Conservation (phyloP, 352 stramenopile species). For the Phytophthora tentaculata region DNA sequence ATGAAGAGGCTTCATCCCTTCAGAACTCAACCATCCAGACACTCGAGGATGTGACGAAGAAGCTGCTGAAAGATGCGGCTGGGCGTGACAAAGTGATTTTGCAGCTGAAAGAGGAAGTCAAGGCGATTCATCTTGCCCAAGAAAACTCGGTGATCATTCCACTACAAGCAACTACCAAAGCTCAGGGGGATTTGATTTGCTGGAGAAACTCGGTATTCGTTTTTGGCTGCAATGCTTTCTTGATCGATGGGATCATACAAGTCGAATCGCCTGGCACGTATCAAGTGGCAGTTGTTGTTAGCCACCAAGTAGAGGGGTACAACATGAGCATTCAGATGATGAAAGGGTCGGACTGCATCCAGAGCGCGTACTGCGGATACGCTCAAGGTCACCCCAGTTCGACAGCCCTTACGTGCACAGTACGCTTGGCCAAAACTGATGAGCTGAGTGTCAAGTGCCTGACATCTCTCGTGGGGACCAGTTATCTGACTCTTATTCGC, state of each 20-base stretch:
- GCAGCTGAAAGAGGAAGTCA: conserved; percentile 7
- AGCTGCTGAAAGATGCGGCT: neutral
- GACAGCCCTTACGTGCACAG: conserved; percentile 1
- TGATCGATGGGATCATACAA: conserved; percentile 1
- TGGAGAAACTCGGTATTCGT: conserved; percentile 5
- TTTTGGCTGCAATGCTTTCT: neutral
- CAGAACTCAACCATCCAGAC: neutral
- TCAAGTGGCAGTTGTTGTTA: conserved; percentile 18
- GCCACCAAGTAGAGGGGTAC: neutral
- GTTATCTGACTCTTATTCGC: conserved; percentile 12
- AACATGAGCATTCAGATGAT: conserved; percentile 11
- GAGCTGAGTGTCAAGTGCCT: conserved; percentile 3
- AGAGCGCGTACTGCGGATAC: conserved; percentile 3
- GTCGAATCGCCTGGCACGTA: conserved; percentile 4
- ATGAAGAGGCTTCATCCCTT: neutral
- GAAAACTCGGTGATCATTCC: neutral
- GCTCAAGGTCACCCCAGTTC: conserved; percentile 1
- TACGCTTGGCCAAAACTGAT: neutral
- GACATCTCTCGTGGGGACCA: neutral
- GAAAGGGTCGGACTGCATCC: conserved; percentile 18
- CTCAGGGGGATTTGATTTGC: neutral
- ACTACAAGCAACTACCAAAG: conserved; percentile 6
- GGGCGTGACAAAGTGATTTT: neutral
- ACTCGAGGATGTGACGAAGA: conserved; percentile 2
- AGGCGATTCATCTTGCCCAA: neutral